These are phyloP conservation scores for Reticulascus tulasneorum DNA, from an alignment of 2,329 filamentous ascomycete genomes.

Conservation along the genomic window DNA sequence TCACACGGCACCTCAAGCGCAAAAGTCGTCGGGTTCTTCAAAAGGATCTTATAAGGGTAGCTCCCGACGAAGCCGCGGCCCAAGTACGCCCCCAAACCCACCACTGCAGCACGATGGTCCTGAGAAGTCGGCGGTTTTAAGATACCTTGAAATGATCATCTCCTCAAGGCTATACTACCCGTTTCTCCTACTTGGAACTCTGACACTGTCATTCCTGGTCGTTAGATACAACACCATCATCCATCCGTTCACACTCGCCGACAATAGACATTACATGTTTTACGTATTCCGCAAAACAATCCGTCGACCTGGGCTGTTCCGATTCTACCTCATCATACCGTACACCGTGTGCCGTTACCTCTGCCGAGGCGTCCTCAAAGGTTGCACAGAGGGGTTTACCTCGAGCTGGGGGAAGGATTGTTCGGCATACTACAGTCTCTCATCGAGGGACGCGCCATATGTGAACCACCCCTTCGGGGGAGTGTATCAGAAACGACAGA, in stretches of 20 bases:
- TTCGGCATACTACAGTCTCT: not conserved
- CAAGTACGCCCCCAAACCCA: not conserved
- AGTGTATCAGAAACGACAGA: slow-evolving; percentile 7
- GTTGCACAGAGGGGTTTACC: slow-evolving; percentile 20
- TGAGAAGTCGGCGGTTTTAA: not conserved
- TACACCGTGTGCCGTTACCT: slow-evolving; percentile 71
- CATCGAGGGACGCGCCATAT: slow-evolving; percentile 17
- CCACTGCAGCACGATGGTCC: too few relatives aligned
- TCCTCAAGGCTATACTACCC: slow-evolving; percentile 30
- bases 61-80: not conserved
- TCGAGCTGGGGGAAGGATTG: slow-evolving; percentile 4
- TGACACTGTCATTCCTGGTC: slow-evolving; percentile 35
- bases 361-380: slow-evolving; percentile 60
- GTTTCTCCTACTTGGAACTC: slow-evolving; percentile 29
- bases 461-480: slow-evolving; percentile 24
- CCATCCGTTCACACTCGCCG: slow-evolving; percentile 92
- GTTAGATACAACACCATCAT: slow-evolving; percentile 87
- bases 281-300: slow-evolving; percentile 89
- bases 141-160: slow-evolving; percentile 19
- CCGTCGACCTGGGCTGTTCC: slow-evolving; percentile 57
- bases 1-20: too few relatives aligned
- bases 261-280: slow-evolving; percentile 97
- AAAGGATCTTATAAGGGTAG: too few relatives aligned
- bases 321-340: slow-evolving; percentile 62
- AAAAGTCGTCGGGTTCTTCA: too few relatives aligned